Evolutionary conservation across 768 basidiomycete genomes (phyloP).

Genomic region (Leccinellum luteum): DNA sequence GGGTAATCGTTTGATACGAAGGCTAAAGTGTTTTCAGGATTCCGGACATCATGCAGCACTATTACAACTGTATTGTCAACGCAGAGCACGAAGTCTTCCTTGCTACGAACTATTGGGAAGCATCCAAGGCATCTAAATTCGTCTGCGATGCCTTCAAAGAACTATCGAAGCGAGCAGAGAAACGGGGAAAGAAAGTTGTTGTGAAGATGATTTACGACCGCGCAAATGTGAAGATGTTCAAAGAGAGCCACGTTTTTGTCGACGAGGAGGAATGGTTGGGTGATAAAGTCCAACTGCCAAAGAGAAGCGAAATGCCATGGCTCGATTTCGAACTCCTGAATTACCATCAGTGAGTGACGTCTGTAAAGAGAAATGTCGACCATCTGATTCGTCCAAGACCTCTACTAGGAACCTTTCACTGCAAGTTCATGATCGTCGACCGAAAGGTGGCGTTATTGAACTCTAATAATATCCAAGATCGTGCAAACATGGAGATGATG

Average conservation of each 20-base stretch:
- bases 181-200: slow-evolving; percentile 47
- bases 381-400: slow-evolving; percentile 31
- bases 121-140: slow-evolving; percentile 48
- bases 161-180: slow-evolving; percentile 46
- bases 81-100: slow-evolving; percentile 65
- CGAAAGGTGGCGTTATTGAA: slow-evolving; percentile 63
- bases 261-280: slow-evolving; percentile 42
- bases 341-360: slow-evolving; percentile 38
- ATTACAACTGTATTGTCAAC: slow-evolving; percentile 56
- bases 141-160: slow-evolving; percentile 52
- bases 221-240: slow-evolving; percentile 53
- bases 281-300: slow-evolving; percentile 49
- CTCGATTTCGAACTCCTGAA: slow-evolving; percentile 61
- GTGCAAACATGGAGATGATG: slow-evolving; percentile 59
- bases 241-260: slow-evolving; percentile 46
- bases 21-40: slow-evolving; percentile 38
- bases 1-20: not conserved
- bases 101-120: slow-evolving; percentile 63
- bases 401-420: slow-evolving; percentile 66
- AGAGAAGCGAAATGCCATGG: slow-evolving; percentile 54
- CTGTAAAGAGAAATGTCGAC: not conserved
- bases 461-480: slow-evolving; percentile 67
- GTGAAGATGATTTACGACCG: slow-evolving; percentile 73
- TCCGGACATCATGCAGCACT: slow-evolving; percentile 73
- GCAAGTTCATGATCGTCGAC: slow-evolving; percentile 69